Evolutionary conservation across 73 alveolate species (phyloP), one percentile per base, ranked within the genome.

Genomic region (Uronychia binucleata): DNA sequence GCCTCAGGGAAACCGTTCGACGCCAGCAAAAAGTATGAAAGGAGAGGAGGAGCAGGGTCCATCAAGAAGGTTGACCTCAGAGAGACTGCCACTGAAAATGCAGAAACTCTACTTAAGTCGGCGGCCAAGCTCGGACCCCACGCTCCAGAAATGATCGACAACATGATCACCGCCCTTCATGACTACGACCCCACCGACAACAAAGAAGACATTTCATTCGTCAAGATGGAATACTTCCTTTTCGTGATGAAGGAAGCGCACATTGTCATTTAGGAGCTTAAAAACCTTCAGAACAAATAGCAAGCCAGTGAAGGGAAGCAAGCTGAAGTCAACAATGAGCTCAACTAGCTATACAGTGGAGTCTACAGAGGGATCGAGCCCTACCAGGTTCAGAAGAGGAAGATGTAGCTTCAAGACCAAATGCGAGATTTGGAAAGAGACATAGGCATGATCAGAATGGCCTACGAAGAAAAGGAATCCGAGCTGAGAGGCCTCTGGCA

Each of bases 151-250:
- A 31, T 78, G 58, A 30, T 75, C 30, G 46, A 30, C 11, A 30
- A 75, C 5, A 8, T 75, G 59, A 28, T 75, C 81, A 30, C 28
- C 5, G 29, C 32, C 1, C n/a, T 75, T 25, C 1, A 75, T 8
- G 58, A 26, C 46, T 28, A 32, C 29, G n/a, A 60, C 30, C 34
- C 77, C n/a, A 67, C 60, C 26, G 76, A 80, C 32, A 46, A 5
- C 5, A 46, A 46, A 46, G 93, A 87, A 33, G 57, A 81, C 67
- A 79, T 87, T 26, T 87, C 93, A 25, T 87, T 87, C 33, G 89
- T 87, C 30, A 87, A 87, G 77, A 87, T 87, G 93, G 93, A 87
- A 81, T 87, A 87, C 77, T 87, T 87, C 85, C 58, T 87, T 26
- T 87, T 26, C 33, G 87, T 81, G 27, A 77, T 81, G 11, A 32